Percentiles rank a stretch among this genome's conserved stretches.
Conservation (phyloP, 169 alveolate genomes). For the Babesia caballi region DNA sequence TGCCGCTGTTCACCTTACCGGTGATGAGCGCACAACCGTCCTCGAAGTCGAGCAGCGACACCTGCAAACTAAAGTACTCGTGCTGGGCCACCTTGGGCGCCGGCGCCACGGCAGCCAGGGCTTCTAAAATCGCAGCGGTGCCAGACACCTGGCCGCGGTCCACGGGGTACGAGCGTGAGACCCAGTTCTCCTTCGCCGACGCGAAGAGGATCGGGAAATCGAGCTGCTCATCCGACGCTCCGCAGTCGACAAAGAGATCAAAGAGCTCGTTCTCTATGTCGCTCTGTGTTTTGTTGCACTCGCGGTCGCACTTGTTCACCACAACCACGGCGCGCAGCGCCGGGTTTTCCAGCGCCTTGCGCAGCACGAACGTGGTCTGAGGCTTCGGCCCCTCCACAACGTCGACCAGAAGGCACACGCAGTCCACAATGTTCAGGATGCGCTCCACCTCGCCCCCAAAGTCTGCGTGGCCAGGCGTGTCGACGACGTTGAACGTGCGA, state of each 20-base stretch:
- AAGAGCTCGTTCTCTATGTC: constrained; percentile 92
- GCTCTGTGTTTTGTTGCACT: constrained; percentile 72
- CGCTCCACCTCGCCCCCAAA: constrained; percentile 98
- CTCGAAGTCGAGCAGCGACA: constrained; percentile 72
- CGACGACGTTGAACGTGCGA: constrained; percentile 77
- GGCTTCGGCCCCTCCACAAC: constrained; percentile 95
- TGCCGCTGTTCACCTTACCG: constrained; percentile 80
- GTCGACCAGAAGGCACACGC: constrained; percentile 92
- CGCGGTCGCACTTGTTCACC: constrained; percentile 77
- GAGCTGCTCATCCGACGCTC: constrained; percentile 88
- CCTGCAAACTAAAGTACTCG: constrained; percentile 70
- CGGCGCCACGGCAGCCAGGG: constrained; percentile 39
- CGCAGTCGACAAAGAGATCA: constrained; percentile 85
- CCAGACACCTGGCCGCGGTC: not conserved
- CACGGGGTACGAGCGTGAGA: constrained; percentile 49
- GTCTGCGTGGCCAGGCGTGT: constrained; percentile 95
- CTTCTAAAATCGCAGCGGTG: constrained; percentile 36
- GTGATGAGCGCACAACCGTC: constrained; percentile 76
- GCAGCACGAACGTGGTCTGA: constrained; percentile 81
- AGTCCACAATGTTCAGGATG: constrained; percentile 93
- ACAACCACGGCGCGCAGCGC: constrained; percentile 70
- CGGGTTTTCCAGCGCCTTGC: constrained; percentile 77
- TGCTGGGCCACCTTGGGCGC: constrained; percentile 32
- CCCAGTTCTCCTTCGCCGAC: constrained; percentile 88
- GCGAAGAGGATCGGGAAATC: constrained; percentile 90